These are phyloP conservation scores for Ensete ventricosum DNA, from an alignment of 176 grass and related monocot genomes.

Conservation along the genomic window DNA sequence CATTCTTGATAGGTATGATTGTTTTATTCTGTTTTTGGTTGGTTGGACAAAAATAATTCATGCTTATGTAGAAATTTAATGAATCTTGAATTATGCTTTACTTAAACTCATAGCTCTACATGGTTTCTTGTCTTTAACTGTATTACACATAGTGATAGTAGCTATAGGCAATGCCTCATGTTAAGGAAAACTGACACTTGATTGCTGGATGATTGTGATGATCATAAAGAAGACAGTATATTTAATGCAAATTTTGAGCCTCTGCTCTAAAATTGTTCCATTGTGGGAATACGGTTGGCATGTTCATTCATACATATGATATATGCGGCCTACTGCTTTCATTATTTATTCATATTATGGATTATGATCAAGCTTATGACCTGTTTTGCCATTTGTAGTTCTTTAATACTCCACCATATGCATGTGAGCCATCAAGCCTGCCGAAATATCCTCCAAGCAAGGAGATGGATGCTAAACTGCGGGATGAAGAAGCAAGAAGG, in stretches of 20 bases:
- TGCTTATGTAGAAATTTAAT: neutral
- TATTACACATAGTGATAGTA: neutral
- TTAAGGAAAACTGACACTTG: neutral
- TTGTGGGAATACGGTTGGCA: neutral
- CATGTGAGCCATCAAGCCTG: slow-evolving; percentile 14
- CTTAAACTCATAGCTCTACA: neutral
- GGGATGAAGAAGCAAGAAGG: slow-evolving; percentile 14
- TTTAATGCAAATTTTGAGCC: neutral
- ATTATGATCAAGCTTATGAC: neutral
- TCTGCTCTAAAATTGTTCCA: neutral
- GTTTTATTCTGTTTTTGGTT: neutral
- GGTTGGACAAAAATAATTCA: neutral
- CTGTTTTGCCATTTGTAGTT: neutral
- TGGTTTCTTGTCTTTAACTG: neutral
- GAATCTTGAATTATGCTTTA: neutral
- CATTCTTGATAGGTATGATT: neutral
- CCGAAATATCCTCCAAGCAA: slow-evolving; percentile 22
- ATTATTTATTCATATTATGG: neutral
- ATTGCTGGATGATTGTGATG: neutral
- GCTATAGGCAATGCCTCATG: neutral
- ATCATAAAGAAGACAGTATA: neutral
- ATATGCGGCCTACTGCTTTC: too few species aligned
- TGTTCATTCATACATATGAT: neutral
- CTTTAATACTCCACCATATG: slow-evolving; percentile 18
- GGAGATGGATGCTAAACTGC: slow-evolving; percentile 20